Base-by-base conservation (phyloP, 1,284 basidiomycete species). In the Ceratobasidium sp. region DNA sequence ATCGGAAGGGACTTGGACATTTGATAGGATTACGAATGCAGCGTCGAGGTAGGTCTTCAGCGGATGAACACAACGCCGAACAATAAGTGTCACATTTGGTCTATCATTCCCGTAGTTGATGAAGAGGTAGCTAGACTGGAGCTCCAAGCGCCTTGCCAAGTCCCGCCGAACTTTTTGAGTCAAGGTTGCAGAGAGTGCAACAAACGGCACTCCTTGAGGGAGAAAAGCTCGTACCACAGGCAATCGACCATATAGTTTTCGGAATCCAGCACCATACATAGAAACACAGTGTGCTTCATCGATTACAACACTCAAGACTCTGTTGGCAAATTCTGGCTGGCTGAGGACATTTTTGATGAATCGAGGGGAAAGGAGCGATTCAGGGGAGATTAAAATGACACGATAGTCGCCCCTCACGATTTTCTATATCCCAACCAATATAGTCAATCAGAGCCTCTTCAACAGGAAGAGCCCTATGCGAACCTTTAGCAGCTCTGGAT, bases 21-120 rank as follows among this genome's bases (percentile, higher is more conserved):
- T 27, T 48, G 46, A 46, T 1, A 43, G 63, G 13, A 65, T n/a
- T 6, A 65, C 63, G 49, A 65, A 65, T 8, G 41, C 13, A n/a
- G 46, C 7, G 31, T 53, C 49, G 1, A 13, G 48, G 8, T 11
- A 54, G 19, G 48, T 22, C 22, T 66, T 49, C 7, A 66, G 49
- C n/a, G 49, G 29, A 22, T 54, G 64, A 34, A 53, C 24, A 29
- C 48, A 53, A 8, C 19, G 22, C 27, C 46, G 41, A 46, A 2
- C 24, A 8, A 65, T 31, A 1, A 65, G 46, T 27, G 63, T 65
- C 7, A 65, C 63, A 29, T 65, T 65, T 19, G 6, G 14, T 11
- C 63, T 41, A 48, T 65, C 63, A 34, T 65, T 65, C 19, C 63
- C 43, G 27, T 65, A 27, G 16, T 65, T 65, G 43, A 65, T 65